These are phyloP conservation scores for Xerophyta viscosa DNA, from an alignment of 106 monocot genomes.

Conservation along the genomic window DNA sequence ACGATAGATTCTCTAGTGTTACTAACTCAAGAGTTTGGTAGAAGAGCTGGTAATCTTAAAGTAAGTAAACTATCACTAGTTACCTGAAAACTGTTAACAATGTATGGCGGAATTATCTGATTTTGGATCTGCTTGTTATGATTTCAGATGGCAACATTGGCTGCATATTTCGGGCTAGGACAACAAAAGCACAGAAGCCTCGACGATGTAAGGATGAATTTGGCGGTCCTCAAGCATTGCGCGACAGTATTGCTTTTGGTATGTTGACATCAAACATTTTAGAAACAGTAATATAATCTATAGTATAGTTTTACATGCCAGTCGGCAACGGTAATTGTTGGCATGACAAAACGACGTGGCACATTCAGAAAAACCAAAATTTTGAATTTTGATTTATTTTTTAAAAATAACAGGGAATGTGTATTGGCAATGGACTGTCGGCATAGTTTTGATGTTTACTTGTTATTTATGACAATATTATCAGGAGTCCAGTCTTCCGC, in stretches of 20 bases:
- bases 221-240: slow-evolving; percentile 91
- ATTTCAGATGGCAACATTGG: slow-evolving; percentile 87
- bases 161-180: slow-evolving; percentile 81
- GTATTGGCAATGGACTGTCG: too few species aligned
- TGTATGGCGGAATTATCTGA: too few species aligned
- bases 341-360: too few species aligned
- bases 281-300: too few species aligned
- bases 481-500: slow-evolving; percentile 76
- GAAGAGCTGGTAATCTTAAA: slow-evolving; percentile 81
- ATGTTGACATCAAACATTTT: not conserved
- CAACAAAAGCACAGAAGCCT: slow-evolving; percentile 86
- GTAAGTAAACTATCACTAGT: not conserved
- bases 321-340: too few species aligned
- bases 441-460: too few species aligned
- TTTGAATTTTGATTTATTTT: too few species aligned
- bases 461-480: not conserved
- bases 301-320: too few species aligned
- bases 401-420: too few species aligned
- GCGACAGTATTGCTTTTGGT: slow-evolving; percentile 80
- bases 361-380: too few species aligned
- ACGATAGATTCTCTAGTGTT: slow-evolving; percentile 68
- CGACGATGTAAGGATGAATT: slow-evolving; percentile 85
- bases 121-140: not conserved
- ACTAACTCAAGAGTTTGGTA: slow-evolving; percentile 58
- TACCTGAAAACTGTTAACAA: too few species aligned